Evolutionary conservation across 192 early-diverging fungal species (phyloP).

Genomic region (Entomortierella lignicola): DNA sequence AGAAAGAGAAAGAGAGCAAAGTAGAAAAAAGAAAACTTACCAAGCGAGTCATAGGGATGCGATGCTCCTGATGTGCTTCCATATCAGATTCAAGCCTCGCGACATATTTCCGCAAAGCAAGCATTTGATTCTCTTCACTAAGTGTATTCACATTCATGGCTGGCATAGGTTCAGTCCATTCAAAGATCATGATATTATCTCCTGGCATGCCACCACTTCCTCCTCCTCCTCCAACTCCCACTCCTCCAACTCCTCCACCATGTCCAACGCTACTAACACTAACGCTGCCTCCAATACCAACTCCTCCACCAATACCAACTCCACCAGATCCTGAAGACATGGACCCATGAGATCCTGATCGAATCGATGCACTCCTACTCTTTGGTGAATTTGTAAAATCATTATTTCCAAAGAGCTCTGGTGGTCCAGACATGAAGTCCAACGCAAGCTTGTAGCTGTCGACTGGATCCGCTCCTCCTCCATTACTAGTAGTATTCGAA

Average conservation of each 20-base stretch:
- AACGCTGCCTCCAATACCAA: too few relatives aligned
- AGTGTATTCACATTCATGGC: conserved; percentile 33
- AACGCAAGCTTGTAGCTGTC: background rate
- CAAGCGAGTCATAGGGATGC: conserved; percentile 60
- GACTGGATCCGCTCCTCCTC: background rate
- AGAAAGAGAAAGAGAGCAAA: too few relatives aligned
- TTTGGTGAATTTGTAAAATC: too few relatives aligned
- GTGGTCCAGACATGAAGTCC: background rate
- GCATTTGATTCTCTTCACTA: conserved; percentile 63
- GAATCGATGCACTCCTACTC: conserved; percentile 32
- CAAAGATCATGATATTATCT: conserved; percentile 56
- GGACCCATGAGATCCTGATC: conserved; percentile 26
- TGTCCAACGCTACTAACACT: too few relatives aligned
- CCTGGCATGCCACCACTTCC: too few relatives aligned
- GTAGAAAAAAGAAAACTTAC: conserved; percentile 36
- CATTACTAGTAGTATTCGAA: too few relatives aligned
- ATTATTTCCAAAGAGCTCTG: background rate
- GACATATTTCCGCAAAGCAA: conserved; percentile 71
- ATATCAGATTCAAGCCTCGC: conserved; percentile 74
- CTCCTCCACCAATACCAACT: background rate
- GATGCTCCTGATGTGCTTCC: conserved; percentile 75
- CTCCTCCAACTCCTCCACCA: too few relatives aligned
- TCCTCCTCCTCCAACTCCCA: too few relatives aligned
- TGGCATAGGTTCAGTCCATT: conserved; percentile 65
- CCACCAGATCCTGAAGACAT: conserved; percentile 15